These are phyloP conservation scores for Penicillium maclennaniae DNA, from an alignment of 495 filamentous ascomycete species.

Conservation along the genomic window DNA sequence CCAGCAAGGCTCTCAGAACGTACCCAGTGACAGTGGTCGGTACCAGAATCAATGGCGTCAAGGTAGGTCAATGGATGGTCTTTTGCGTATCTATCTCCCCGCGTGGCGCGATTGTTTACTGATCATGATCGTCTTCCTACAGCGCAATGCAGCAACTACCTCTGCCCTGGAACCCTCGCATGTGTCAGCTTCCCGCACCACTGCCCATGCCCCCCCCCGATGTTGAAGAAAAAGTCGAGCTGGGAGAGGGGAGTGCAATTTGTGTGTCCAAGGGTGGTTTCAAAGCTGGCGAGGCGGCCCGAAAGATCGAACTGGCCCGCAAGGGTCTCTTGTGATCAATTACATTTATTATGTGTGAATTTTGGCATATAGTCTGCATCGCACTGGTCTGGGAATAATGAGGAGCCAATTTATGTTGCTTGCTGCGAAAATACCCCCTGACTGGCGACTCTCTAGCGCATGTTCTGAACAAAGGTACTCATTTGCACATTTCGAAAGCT, in stretches of 20 bases:
- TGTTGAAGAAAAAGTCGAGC: constrained; percentile 84
- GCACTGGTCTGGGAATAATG: background rate
- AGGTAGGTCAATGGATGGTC: constrained; percentile 36
- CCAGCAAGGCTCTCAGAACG: constrained; percentile 66
- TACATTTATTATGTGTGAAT: background rate
- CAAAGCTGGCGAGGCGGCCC: constrained; percentile 65
- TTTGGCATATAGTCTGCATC: background rate
- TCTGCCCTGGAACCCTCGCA: constrained; percentile 85
- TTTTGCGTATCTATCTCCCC: background rate
- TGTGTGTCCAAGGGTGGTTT: constrained; percentile 82
- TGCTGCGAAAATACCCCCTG: background rate
- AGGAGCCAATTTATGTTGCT: background rate
- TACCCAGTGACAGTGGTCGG: constrained; percentile 68
- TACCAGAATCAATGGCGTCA: constrained; percentile 70
- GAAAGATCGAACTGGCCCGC: constrained; percentile 76
- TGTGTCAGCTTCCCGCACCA: constrained; percentile 94
- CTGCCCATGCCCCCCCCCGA: constrained; percentile 81
- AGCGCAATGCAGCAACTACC: constrained; percentile 81
- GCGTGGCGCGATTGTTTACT: background rate
- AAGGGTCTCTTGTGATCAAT: constrained; percentile 70
- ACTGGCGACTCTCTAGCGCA: background rate
- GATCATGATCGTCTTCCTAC: background rate
- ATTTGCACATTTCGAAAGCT: background rate
- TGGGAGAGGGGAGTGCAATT: constrained; percentile 74
- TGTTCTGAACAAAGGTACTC: background rate